Evolutionary conservation across 495 filamentous ascomycete species (phyloP).

Genomic region (Aspergillus avenaceus): DNA sequence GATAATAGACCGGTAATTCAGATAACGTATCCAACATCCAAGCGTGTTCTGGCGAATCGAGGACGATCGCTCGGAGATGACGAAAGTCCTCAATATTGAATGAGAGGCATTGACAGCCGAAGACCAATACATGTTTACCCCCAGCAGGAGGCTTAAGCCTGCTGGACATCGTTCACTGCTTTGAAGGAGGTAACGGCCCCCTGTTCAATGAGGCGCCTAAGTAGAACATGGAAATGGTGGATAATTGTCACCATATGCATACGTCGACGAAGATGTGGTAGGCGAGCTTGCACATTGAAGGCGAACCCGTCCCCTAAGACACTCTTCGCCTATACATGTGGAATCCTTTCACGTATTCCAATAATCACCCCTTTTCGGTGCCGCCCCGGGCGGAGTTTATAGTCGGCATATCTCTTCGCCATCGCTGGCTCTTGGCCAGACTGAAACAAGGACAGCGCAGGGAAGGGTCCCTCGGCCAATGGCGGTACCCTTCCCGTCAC

Average conservation of each 20-base stretch:
- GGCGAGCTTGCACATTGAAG: too few species aligned
- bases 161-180: neutral
- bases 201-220: too few species aligned
- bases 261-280: too few species aligned
- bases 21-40: constrained; percentile 31
- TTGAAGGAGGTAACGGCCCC: too few species aligned
- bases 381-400: constrained; percentile 4
- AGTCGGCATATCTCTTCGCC: constrained; percentile 10
- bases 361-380: too few species aligned
- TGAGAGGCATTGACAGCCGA: constrained; percentile 31
- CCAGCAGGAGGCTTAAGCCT: neutral
- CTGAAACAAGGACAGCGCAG: neutral
- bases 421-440: neutral
- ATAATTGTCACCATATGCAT: too few species aligned
- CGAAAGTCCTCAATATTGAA: constrained; percentile 25
- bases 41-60: constrained; percentile 19
- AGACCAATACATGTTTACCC: constrained; percentile 18
- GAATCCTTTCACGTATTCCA: too few species aligned
- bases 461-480: neutral
- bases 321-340: too few species aligned
- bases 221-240: too few species aligned
- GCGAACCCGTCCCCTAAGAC: too few species aligned
- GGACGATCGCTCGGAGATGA: constrained; percentile 20
- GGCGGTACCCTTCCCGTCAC: neutral
- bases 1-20: constrained; percentile 24